Conservation (phyloP, 257 asterid species). For the Plantago ovata region DNA sequence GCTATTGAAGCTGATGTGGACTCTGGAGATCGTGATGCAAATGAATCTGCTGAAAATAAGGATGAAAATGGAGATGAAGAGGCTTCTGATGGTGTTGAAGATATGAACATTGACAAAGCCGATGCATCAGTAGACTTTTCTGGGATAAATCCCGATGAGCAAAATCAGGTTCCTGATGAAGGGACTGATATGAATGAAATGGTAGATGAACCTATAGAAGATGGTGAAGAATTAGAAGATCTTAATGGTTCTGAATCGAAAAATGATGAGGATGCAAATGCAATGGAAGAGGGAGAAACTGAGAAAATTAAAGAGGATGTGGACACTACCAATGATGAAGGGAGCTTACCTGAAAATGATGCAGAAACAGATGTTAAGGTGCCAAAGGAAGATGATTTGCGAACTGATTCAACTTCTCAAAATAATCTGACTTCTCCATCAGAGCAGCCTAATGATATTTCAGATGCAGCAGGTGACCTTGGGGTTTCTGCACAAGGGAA, state of each 20-base stretch:
- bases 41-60: conserved; percentile 31
- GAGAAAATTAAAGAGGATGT: conserved; percentile 38
- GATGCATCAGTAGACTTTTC: conserved; percentile 62
- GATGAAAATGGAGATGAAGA: conserved; percentile 45
- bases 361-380: conserved; percentile 31
- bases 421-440: conserved; percentile 36
- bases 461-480: conserved; percentile 33
- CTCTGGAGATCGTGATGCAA: conserved; percentile 37
- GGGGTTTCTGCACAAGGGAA: conserved; percentile 49
- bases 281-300: conserved; percentile 39
- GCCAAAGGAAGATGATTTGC: conserved; percentile 34
- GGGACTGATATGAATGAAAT: conserved; percentile 41
- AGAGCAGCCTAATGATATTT: conserved; percentile 34
- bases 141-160: conserved; percentile 58
- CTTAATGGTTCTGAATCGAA: conserved; percentile 34
- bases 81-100: conserved; percentile 46
- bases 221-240: conserved; percentile 50
- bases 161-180: conserved; percentile 38
- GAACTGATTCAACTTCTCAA: conserved; percentile 32
- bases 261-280: conserved; percentile 34
- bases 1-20: conserved; percentile 34
- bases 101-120: conserved; percentile 58
- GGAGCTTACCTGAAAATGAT: conserved; percentile 38
- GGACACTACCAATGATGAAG: conserved; percentile 37
- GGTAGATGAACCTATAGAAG: conserved; percentile 54